phyloP scores from a whole-genome alignment of 176 grass and related monocot species.

The Zoysia pacifica region DNA sequence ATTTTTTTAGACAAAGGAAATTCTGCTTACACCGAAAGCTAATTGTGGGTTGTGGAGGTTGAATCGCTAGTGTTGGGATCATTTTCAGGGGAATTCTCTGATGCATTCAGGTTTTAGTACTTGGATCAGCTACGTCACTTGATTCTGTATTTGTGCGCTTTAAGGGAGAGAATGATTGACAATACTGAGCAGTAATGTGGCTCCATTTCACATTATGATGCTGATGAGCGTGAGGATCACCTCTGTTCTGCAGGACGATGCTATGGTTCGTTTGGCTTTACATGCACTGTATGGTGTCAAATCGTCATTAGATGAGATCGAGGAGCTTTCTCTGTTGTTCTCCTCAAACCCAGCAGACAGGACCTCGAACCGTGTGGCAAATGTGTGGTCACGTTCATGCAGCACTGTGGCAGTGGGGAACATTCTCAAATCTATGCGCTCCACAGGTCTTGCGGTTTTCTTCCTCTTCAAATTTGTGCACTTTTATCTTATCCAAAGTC shows the following conservation, averaged over 20 bases:
- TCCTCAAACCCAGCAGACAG: conserved; percentile 75
- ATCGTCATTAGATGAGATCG: conserved; percentile 76
- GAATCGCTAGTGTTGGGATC: not conserved
- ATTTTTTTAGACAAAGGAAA: not conserved
- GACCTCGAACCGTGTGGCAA: conserved; percentile 58
- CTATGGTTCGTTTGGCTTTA: conserved; percentile 73
- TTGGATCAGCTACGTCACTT: not conserved
- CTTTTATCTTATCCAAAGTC: conserved; percentile 64
- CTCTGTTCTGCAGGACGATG: conserved; percentile 64
- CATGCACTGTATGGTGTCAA: conserved; percentile 78
- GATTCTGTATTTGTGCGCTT: not conserved
- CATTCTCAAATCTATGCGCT: conserved; percentile 70
- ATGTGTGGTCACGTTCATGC: conserved; percentile 77
- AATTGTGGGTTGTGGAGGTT: not conserved
- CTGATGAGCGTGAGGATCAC: conserved; percentile 15
- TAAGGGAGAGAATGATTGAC: not conserved
- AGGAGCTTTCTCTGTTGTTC: conserved; percentile 63
- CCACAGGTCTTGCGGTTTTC: conserved; percentile 67
- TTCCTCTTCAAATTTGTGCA: conserved; percentile 83
- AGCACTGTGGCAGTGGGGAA: conserved; percentile 67
- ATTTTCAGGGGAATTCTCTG: conserved; percentile 21
- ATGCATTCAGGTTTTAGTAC: conserved; percentile 10
- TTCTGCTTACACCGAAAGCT: not conserved
- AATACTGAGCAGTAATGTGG: not conserved
- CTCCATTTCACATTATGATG: conserved; percentile 15